Evolutionary conservation across 2,329 filamentous ascomycete species (phyloP).

Genomic region (Microthyrium microscopicum): DNA sequence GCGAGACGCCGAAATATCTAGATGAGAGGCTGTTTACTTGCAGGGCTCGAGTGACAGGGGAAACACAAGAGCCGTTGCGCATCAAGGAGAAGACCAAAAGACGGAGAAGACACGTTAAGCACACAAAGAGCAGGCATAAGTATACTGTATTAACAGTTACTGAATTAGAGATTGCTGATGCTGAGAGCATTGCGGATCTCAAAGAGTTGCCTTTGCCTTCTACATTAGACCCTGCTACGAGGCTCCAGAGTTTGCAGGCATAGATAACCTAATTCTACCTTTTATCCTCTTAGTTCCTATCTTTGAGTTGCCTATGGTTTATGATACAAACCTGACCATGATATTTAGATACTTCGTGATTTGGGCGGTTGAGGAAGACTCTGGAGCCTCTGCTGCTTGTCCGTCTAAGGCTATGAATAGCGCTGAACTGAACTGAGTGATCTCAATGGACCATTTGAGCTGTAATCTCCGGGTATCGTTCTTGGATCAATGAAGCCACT

Average conservation of each 20-base stretch:
- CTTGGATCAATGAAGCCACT: constrained; percentile 64
- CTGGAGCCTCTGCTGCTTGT: no score
- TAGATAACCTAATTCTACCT: no score
- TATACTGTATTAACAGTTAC: constrained; percentile 77
- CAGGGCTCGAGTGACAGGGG: constrained; percentile 46
- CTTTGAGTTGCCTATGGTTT: no score
- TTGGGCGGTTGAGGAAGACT: no score
- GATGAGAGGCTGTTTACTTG: constrained; percentile 8
- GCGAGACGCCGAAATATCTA: constrained; percentile 15
- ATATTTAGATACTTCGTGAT: no score
- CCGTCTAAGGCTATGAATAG: not conserved
- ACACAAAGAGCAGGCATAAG: constrained; percentile 74
- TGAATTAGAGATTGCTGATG: no score
- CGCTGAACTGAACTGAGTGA: not conserved
- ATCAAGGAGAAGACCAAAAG: constrained; percentile 45
- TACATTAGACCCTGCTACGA: no score
- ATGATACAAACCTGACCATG: no score
- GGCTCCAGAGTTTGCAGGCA: no score
- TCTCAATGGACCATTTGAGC: constrained; percentile 20
- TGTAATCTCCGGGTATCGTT: constrained; percentile 52
- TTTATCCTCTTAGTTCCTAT: no score
- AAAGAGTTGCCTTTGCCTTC: no score
- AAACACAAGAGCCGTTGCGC: constrained; percentile 51
- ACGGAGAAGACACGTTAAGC: constrained; percentile 48
- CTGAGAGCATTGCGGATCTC: no score